Evolutionary conservation across 306 rosid genomes (phyloP).

Genomic region (Neltuma alba): DNA sequence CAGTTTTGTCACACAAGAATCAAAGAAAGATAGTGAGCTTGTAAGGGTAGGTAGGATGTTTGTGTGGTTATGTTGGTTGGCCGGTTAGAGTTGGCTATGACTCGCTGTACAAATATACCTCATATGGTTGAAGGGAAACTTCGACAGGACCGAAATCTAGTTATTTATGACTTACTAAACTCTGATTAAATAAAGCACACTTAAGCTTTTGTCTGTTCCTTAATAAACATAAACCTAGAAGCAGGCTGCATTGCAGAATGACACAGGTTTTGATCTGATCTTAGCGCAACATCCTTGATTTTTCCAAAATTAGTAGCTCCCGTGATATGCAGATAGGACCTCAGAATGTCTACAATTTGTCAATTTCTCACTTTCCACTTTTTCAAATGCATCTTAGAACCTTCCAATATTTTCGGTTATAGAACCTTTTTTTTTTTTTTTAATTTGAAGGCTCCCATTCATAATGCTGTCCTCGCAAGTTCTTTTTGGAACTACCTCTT

Average conservation of each 20-base stretch:
- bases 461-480: not conserved
- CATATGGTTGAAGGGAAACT: not conserved
- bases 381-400: not conserved
- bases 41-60: not conserved
- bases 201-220: not conserved
- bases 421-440: not conserved
- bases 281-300: not conserved
- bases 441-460: not conserved
- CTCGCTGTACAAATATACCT: not conserved
- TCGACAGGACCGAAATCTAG: not conserved
- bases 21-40: not conserved
- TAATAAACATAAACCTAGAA: constrained; percentile 8
- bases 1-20: not conserved
- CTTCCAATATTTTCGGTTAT: not conserved
- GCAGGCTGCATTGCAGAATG: not conserved
- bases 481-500: not conserved
- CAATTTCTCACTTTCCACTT: not conserved
- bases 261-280: not conserved
- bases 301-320: not conserved
- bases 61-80: not conserved
- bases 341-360: not conserved
- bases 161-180: not conserved
- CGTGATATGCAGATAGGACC: not conserved
- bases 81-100: not conserved
- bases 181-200: not conserved